These are phyloP conservation scores for Apostasia shenzhenica DNA, from an alignment of 106 monocot species.

Conservation along the genomic window DNA sequence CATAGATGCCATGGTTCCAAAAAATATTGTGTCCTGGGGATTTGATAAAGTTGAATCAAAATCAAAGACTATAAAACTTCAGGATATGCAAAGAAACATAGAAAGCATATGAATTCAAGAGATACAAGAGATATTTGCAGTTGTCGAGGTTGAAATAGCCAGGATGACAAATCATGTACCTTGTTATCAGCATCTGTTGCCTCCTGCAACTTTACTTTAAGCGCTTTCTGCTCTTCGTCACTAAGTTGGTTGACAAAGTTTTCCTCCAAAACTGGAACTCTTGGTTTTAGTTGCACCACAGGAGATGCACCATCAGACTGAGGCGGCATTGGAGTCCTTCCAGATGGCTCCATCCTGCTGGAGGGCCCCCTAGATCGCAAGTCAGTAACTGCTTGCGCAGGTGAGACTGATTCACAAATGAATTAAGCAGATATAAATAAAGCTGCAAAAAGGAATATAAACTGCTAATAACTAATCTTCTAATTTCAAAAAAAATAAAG, in stretches of 20 bases:
- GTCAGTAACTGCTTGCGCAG: constrained; percentile 44
- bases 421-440: constrained; percentile 6
- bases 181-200: constrained; percentile 40
- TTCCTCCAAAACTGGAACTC: constrained; percentile 32
- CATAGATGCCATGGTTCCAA: too few species aligned
- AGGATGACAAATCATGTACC: constrained; percentile 16
- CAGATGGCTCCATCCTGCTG: constrained; percentile 40
- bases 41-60: too few species aligned
- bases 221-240: constrained; percentile 30
- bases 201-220: constrained; percentile 29
- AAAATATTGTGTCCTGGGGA: too few species aligned
- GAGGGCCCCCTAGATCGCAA: constrained; percentile 27
- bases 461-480: too few species aligned
- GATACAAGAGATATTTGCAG: background rate
- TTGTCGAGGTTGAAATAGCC: background rate
- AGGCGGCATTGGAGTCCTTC: constrained; percentile 35
- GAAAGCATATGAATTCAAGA: background rate
- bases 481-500: background rate
- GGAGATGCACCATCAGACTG: constrained; percentile 23
- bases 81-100: background rate
- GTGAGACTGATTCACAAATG: constrained; percentile 24
- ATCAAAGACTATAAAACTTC: background rate
- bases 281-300: constrained; percentile 32
- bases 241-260: constrained; percentile 27
- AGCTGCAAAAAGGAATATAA: background rate